Evolutionary conservation across 371 early-diverging fungal species (phyloP), one percentile per base, ranked within the genome.

Genomic region (Rhizopus stolonifer): DNA sequence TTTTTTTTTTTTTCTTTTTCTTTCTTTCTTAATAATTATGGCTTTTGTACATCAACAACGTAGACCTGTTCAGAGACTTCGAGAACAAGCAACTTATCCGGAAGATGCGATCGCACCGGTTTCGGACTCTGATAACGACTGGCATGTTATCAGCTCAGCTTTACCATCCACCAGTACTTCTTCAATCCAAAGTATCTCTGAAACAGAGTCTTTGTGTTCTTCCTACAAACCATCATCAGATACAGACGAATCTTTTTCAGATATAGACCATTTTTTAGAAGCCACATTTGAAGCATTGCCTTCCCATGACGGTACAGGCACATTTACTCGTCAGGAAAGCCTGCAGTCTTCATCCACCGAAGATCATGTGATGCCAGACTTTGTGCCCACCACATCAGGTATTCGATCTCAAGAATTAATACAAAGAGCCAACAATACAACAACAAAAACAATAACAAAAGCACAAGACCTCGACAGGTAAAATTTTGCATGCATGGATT

Each of bases 261-360:
- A 42, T 22, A 49, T 46, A n/a, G 36, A 54, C 38, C 29, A 40
- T 29, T 25, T 45, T 8, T 29, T 39, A 18, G 43, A 52, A 18
- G 26, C 25, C 24, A 58, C 34, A 4, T 36, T 36, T 11, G 36
- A 14, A 24, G 40, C 54, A 17, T 49, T 74, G 15, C 77, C 77
- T n/a, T 65, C 67, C 15, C 77, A 76, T 57, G 77, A 76, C 42
- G 77, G 77, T 11, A 76, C 77, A 18, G 77, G 77, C 6, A 65
- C 69, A 7, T 76, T 76, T 48, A 66, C 62, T 21, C 67, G 67
- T 9, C 65, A 66, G 33, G 38, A 11, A n/a, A 38, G 38, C 17
- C 44, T 31, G 32, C 56, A 63, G 25, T 68, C 75, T 9, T 71
- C 75, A 13, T 69, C 71, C 60, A 59, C 54, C n/a, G 36, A 36